These are phyloP conservation scores for Multifurca ochricompacta DNA, from an alignment of 768 basidiomycete genomes.

Conservation along the genomic window DNA sequence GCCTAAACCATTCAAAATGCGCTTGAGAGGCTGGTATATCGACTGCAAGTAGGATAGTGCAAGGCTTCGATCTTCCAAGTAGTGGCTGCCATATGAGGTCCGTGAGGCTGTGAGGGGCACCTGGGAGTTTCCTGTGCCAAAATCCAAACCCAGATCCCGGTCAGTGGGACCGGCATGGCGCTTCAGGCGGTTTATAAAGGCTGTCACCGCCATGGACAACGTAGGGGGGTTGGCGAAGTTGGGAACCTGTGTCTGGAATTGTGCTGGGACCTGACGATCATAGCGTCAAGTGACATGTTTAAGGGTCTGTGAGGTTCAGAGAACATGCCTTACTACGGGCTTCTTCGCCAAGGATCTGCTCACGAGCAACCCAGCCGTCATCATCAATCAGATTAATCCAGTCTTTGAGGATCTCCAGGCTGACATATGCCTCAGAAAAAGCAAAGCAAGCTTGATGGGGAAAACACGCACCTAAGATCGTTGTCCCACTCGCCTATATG, in stretches of 20 bases:
- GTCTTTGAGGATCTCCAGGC: constrained; percentile 80
- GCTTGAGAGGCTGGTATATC: constrained; percentile 76
- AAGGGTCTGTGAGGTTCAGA: neutral
- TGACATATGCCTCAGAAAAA: constrained; percentile 24
- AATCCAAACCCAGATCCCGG: constrained; percentile 59
- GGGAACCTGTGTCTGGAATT: constrained; percentile 92
- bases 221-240: constrained; percentile 95
- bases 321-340: constrained; percentile 76
- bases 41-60: constrained; percentile 64
- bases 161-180: constrained; percentile 41
- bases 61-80: constrained; percentile 51
- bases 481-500: constrained; percentile 93
- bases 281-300: neutral
- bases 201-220: constrained; percentile 86
- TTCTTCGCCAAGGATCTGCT: constrained; percentile 95
- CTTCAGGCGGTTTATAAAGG: constrained; percentile 73
- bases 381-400: constrained; percentile 92
- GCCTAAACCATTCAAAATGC: constrained; percentile 97
- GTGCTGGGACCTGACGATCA: constrained; percentile 58
- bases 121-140: constrained; percentile 45
- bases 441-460: neutral
- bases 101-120: constrained; percentile 34
- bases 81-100: constrained; percentile 26
- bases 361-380: constrained; percentile 92
- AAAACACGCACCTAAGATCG: constrained; percentile 53